Base-by-base conservation (phyloP, 352 stramenopile species). In the Hyphochytrium catenoides region DNA sequence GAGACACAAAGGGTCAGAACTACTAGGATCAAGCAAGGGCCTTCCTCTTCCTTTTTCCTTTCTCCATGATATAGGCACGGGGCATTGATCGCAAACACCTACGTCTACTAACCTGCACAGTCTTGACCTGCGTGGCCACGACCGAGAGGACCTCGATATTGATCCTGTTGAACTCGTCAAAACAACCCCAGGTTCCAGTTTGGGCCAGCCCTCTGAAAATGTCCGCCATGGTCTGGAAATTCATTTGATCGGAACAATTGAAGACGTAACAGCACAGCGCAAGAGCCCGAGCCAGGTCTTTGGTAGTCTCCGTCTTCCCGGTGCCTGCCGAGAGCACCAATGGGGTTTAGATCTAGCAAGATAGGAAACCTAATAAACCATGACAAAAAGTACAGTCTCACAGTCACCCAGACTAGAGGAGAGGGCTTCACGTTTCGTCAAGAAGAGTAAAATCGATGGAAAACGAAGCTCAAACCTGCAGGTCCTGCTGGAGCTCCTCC, bases 141-240 rank as follows among this genome's bases (percentile, higher is more conserved):
- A 93, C 78, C 0, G 69, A 86, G 2, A 93, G 41, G 1, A 94
- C 78, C 26, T 92, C 78, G 0, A 81, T 78, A 3, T 78, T 69
- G 6, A 95, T 54, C 2, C 83, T 63, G 24, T 95, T 94, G 46
- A 95, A 94, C 46, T 95, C 82, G 47, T 95, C 83, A 51, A 95
- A 94, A 54, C 82, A 94, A 0, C 81, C 81, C 83, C 83, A 95
- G 0, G 83, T 66, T 16, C 83, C 83, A 22, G 70, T 72, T 9
- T 70, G 88, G 4, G 81, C 78, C 12, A 94, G 37, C 0, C 83
- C 62, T 41, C 93, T 95, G 51, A 95, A 95, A 34, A 95, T 93
- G 41, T 93, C 91, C 14, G 78, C 83, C 1, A 95, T 46, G 32
- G 83, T 85, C 46, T 87, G 74, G 59, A 92, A 94, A 56, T 95